Evolutionary conservation across 345 rosid species (phyloP).

Genomic region (Hibiscus mutabilis): DNA sequence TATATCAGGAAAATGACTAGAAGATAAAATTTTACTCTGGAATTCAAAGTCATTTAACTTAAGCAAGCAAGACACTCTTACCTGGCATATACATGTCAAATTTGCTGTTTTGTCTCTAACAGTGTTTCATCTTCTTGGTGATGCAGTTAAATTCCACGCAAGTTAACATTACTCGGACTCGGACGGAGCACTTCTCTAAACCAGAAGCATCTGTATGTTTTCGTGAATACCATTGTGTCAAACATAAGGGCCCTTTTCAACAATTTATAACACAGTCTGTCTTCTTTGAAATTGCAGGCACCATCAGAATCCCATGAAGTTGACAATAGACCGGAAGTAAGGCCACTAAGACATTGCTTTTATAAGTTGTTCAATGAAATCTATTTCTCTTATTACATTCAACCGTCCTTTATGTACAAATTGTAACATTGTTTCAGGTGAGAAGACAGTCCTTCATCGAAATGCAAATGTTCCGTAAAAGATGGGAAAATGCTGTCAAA

Average conservation of each 20-base stretch:
- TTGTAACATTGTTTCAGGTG: neutral
- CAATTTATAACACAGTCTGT: neutral
- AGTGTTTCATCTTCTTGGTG: neutral
- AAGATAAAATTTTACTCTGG: neutral
- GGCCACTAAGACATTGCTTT: neutral
- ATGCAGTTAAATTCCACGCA: constrained; percentile 17
- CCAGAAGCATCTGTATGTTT: constrained; percentile 16
- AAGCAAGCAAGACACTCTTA: neutral
- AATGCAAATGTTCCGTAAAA: neutral
- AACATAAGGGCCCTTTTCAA: neutral
- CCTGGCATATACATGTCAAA: neutral
- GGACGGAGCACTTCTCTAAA: constrained; percentile 12
- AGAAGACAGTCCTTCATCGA: neutral
- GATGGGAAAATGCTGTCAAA: neutral
- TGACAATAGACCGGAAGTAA: neutral
- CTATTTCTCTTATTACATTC: neutral
- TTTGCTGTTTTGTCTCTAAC: neutral
- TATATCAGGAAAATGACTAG: neutral
- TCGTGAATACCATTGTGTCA: constrained; percentile 12
- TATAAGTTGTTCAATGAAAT: neutral
- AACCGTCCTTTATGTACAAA: neutral
- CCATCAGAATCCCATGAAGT: neutral
- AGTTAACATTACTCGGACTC: neutral
- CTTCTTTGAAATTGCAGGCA: constrained; percentile 10
- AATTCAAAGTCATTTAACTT: neutral